A percentile compares a stretch with the other conserved stretches of the same genome.
Conservation (phyloP, 768 basidiomycete genomes). For the Phaeolepiota aurea region DNA sequence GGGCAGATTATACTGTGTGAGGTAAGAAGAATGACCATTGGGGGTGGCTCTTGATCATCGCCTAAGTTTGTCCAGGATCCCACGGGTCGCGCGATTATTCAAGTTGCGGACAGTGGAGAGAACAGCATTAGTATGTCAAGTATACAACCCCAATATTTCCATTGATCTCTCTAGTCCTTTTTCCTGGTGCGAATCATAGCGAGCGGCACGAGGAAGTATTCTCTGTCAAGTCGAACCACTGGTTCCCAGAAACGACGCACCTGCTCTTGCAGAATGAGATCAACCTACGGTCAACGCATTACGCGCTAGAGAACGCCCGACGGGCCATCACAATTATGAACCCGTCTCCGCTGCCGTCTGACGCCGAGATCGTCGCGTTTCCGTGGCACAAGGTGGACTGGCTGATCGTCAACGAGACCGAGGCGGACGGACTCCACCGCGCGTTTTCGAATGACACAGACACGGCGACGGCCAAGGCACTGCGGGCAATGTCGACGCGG, state of each 20-base stretch:
- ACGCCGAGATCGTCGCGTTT: conserved; percentile 28
- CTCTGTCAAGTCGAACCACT: conserved; percentile 7
- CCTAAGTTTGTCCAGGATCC: conserved; percentile 23
- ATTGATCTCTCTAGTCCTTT: conserved; percentile 32
- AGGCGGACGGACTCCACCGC: conserved; percentile 29
- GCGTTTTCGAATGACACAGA: conserved; percentile 11
- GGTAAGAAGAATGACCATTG: conserved; percentile 14
- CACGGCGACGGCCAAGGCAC: too few species aligned
- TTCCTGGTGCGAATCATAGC: conserved; percentile 50
- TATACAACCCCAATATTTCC: background rate
- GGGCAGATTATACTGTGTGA: conserved; percentile 27
- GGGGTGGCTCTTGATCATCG: background rate
- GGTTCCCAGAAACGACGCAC: conserved; percentile 33
- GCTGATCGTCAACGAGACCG: conserved; percentile 49
- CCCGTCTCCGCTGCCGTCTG: conserved; percentile 46
- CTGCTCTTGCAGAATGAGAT: conserved; percentile 58
- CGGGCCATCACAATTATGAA: conserved; percentile 36
- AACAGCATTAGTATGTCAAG: conserved; percentile 50
- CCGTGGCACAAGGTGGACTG: conserved; percentile 45
- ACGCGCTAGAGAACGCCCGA: conserved; percentile 18
- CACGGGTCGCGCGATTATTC: conserved; percentile 55
- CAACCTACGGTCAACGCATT: conserved; percentile 29
- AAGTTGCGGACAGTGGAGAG: conserved; percentile 48
- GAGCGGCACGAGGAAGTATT: conserved; percentile 22
- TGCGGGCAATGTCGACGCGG: conserved; percentile 4